A percentile compares a stretch with the other conserved stretches of the same genome.
These are phyloP conservation scores for Diaporthe batatas DNA, from an alignment of 2,329 filamentous ascomycete species.

Conservation along the genomic window DNA sequence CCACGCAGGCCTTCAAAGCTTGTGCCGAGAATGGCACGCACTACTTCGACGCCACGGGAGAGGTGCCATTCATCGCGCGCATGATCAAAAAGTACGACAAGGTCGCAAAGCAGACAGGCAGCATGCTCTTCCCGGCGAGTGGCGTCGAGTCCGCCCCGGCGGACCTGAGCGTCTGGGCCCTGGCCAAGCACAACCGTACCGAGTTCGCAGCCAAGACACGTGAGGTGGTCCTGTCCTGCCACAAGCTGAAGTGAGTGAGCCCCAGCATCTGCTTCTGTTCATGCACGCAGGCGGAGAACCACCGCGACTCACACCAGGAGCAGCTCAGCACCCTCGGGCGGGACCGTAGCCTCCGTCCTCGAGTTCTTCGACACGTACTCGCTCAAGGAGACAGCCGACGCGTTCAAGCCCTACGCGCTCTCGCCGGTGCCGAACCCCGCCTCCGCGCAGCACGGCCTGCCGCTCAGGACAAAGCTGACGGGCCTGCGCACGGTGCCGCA, in stretches of 20 bases:
- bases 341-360: constrained; percentile 77
- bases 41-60: constrained; percentile 74
- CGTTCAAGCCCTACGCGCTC: constrained; percentile 65
- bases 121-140: constrained; percentile 72
- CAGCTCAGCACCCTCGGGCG: constrained; percentile 70
- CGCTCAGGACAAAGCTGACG: constrained; percentile 61
- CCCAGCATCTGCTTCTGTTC: background rate
- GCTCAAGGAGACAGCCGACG: constrained; percentile 59
- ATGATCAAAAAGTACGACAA: constrained; percentile 73
- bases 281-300: constrained; percentile 2
- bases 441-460: constrained; percentile 48
- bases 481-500: constrained; percentile 63
- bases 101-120: constrained; percentile 65
- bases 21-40: constrained; percentile 74
- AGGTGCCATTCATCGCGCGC: constrained; percentile 67
- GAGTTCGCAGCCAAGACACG: constrained; percentile 62
- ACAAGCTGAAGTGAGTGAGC: constrained; percentile 55
- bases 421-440: constrained; percentile 67
- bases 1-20: constrained; percentile 67
- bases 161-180: constrained; percentile 69
- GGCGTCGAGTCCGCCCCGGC: constrained; percentile 74
- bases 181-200: constrained; percentile 65
- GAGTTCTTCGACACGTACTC: constrained; percentile 67
- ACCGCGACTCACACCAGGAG: constrained; percentile 37
- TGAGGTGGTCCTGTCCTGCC: constrained; percentile 67